Base-by-base conservation (phyloP, 2,329 filamentous ascomycete species). In the Bipolaris victoriae region DNA sequence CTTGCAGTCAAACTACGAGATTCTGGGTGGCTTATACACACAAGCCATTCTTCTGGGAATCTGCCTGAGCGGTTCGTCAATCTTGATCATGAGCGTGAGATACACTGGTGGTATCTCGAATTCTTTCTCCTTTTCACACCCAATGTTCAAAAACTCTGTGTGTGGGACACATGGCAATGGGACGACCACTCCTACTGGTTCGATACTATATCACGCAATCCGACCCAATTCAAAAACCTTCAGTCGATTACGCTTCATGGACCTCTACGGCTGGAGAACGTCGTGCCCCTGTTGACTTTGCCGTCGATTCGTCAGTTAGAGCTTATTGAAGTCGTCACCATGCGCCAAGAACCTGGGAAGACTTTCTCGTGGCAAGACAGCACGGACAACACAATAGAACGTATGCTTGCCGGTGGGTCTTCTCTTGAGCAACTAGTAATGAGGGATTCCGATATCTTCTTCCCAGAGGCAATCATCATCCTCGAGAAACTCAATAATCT, bases 41-140 rank as follows among this genome's bases (percentile, higher is more conserved):
- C 20, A 3, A 43, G 20, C 5, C 31, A 46, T 16, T 7, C 22
- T 7, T 52, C 47, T 20, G 37, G 40, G 16, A 43, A 55, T 7
- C n/a, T 55, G 11, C 43, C 47, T 22, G 7, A 16, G 29, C 45
- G 47, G 24, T 57, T 54, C 50, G 33, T 54, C 18, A 18, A 33
- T 13, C 54, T 49, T 11, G 9, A 46, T 18, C 16, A 33, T 3
- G 44, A 49, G 20, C 24, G 20, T 11, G 45, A 57, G 22, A n/a
- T 48, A 5, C 45, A 57, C 13, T 54, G 55, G 55, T 61, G 58
- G 58, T 63, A 58, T 46, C 55, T 63, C 18, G 60, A 63, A 15
- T 56, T 56, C 41, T 63, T 61, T 15, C 20, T 63, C 7, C 33
- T 57, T 7, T 61, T 56, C 22, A 35, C 52, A 11, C 60, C 58